Conservation (phyloP, 1,284 basidiomycete genomes). For the Sporisorium sorghi region DNA sequence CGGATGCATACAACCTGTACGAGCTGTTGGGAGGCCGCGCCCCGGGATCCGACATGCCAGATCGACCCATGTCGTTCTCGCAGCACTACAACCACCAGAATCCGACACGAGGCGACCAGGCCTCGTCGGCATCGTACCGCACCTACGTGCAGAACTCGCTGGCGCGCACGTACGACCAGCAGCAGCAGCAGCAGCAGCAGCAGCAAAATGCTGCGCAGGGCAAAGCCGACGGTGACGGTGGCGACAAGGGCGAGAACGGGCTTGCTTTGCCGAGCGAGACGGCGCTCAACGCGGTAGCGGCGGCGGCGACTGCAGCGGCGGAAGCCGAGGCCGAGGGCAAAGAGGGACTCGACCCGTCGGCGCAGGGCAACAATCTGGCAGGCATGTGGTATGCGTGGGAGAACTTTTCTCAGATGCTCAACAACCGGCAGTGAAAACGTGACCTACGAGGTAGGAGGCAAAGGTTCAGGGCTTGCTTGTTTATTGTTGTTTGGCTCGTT, state of each 20-base stretch:
- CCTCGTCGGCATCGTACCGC: slow-evolving; percentile 39
- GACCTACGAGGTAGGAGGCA: no score
- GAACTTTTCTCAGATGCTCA: slow-evolving; percentile 58
- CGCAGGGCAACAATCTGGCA: slow-evolving; percentile 43
- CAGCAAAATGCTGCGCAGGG: no score
- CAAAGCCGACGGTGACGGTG: slow-evolving; percentile 14
- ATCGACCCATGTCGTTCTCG: slow-evolving; percentile 54
- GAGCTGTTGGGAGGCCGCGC: slow-evolving; percentile 42
- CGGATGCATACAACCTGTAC: slow-evolving; percentile 45
- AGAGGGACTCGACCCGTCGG: slow-evolving; percentile 26
- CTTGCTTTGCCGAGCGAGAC: slow-evolving; percentile 40
- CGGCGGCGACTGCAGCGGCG: slow-evolving; percentile 37
- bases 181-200: slow-evolving; percentile 27
- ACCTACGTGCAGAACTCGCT: slow-evolving; percentile 47
- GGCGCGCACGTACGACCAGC: slow-evolving; percentile 49
- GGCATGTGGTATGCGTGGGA: slow-evolving; percentile 53
- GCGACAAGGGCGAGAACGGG: slow-evolving; percentile 22
- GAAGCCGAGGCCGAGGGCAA: slow-evolving; percentile 31
- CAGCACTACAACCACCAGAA: slow-evolving; percentile 56
- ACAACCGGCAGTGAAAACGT: slow-evolving; percentile 44
- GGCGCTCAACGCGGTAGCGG: slow-evolving; percentile 46
- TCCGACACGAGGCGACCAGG: slow-evolving; percentile 38
- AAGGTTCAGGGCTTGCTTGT: not conserved
- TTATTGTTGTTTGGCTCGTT: no score
- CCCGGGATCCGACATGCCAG: slow-evolving; percentile 31